Base-by-base conservation (phyloP, 352 stramenopile species). In the Phytophthora macrochlamydospora region DNA sequence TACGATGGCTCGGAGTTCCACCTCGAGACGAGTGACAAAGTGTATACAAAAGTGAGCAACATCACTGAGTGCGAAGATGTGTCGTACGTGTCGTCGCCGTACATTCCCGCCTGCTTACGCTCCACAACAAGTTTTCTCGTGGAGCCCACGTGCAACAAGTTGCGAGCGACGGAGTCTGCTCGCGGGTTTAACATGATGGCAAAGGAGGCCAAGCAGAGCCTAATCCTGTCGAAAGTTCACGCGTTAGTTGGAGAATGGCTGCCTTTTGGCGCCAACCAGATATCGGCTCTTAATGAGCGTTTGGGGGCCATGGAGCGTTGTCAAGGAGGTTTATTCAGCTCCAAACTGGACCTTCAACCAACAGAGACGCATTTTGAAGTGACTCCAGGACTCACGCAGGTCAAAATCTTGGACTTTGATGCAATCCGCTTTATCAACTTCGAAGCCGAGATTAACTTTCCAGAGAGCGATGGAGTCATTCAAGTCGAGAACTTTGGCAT, bases 371-470 rank as follows among this genome's bases (percentile, higher is more conserved):
- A 88, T 62, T 94, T 98, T 61, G 86, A 86, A 45, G 87, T 95
- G 14, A 79, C 81, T 1, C 94, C 97, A 3, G 94, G 98, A 33
- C 83, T 99, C n/a, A 99, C 96, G 4, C 89, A 92, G 48, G 94
- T 99, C 49, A 96, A 98, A 63, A 98, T 99, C 43, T 79, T 99
- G 11, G 97, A 99, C 71, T 99, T 98, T 70, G 97, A 97, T 49
- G 79, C 97, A 51, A 98, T 97, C 28, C 97, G 98, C 45, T 97
- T 98, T 62, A 98, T 99, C 62, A 99, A 99, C 67, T 99, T 99
- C 59, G 97, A 99, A 69, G 97, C 96, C 8, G 96, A 99, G 67
- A 99, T 99, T 69, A 92, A 98, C 55, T 98, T 98, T 59, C 89
- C 95, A 5, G 94, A 98, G 68, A 89, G 97, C 42, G 89, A 93